Evolutionary conservation across 495 filamentous ascomycete genomes (phyloP).

Genomic region (Penicillium angulare): DNA sequence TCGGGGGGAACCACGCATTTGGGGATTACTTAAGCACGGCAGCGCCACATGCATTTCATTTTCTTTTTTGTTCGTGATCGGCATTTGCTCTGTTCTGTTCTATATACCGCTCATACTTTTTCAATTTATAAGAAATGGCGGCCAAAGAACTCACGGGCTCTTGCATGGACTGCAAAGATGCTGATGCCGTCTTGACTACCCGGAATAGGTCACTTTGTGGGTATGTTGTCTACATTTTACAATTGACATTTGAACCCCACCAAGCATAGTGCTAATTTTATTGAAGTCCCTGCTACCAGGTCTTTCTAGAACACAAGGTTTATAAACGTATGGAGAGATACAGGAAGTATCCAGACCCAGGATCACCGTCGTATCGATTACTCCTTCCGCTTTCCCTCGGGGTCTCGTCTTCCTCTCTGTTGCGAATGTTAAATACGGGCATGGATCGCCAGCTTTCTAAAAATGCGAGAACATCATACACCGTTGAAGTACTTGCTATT

Average conservation of each 20-base stretch:
- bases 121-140: constrained; percentile 35
- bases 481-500: constrained; percentile 65
- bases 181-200: constrained; percentile 35
- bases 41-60: constrained; percentile 1
- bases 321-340: constrained; percentile 75
- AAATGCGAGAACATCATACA: constrained; percentile 53
- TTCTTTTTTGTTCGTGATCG: constrained; percentile 10
- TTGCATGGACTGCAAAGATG: constrained; percentile 45
- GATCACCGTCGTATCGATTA: constrained; percentile 47
- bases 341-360: constrained; percentile 23
- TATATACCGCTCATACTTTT: constrained; percentile 2
- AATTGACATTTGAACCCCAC: background rate
- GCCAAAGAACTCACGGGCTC: constrained; percentile 29
- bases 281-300: constrained; percentile 68
- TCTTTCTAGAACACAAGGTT: constrained; percentile 72
- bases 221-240: constrained; percentile 25
- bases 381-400: constrained; percentile 83
- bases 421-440: constrained; percentile 73
- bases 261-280: background rate
- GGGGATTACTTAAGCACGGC: constrained; percentile 33
- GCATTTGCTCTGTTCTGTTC: too few relatives aligned
- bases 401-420: constrained; percentile 71
- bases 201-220: constrained; percentile 47
- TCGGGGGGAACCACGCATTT: constrained; percentile 37
- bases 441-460: constrained; percentile 56